Conservation (phyloP, 2,329 filamentous ascomycete species). For the Fusarium proliferatum region DNA sequence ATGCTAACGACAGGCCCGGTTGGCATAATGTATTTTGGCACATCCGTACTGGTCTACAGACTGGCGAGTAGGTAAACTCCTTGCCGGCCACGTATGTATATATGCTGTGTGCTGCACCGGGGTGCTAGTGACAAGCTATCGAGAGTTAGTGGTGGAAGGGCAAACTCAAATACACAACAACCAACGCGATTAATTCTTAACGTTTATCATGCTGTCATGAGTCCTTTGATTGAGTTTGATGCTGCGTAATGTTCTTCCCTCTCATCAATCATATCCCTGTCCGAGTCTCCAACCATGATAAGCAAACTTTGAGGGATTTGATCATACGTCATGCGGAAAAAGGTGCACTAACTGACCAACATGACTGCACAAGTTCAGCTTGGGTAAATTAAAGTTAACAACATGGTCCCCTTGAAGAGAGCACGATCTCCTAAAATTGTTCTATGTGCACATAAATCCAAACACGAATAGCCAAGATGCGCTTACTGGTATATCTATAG, state of each 20-base stretch:
- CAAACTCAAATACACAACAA: slow-evolving; percentile 15
- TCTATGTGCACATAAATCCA: slow-evolving; percentile 32
- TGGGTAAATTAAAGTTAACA: neutral
- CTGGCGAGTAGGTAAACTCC: neutral
- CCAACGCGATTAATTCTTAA: neutral
- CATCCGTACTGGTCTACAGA: neutral
- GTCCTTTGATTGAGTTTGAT: neutral
- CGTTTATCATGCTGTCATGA: neutral
- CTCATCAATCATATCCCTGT: neutral
- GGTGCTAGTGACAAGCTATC: slow-evolving; percentile 9
- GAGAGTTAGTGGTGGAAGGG: slow-evolving; percentile 1
- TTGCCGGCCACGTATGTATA: neutral
- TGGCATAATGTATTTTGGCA: neutral
- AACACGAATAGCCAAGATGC: slow-evolving; percentile 18
- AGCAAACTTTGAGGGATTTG: neutral
- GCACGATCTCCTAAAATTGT: slow-evolving; percentile 12
- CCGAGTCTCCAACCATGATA: neutral
- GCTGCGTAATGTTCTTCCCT: neutral
- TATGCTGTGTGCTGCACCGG: neutral
- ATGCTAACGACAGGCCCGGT: neutral
- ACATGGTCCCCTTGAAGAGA: neutral
- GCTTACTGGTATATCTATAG: slow-evolving; percentile 38
- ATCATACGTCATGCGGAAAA: neutral
- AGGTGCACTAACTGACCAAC: neutral
- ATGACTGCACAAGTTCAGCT: neutral